Evolutionary conservation across 108 stramenopile species (phyloP).

Genomic region (Conticribra guillardii): DNA sequence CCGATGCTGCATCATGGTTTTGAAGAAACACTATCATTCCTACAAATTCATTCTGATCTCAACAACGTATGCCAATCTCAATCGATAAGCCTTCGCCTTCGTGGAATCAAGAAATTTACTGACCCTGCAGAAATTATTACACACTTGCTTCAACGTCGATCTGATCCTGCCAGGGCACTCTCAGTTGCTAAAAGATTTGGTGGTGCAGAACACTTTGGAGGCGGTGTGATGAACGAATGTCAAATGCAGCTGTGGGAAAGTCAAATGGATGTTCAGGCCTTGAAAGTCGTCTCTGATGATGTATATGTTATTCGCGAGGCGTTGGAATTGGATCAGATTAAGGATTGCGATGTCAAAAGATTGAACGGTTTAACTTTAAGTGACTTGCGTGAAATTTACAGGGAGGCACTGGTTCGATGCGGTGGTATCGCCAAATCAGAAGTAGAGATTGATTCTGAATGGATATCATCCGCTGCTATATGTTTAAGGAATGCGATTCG

Average conservation of each 20-base stretch:
- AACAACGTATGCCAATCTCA: neutral
- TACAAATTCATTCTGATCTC: constrained; percentile 26
- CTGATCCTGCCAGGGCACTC: constrained; percentile 38
- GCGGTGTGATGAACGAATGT: constrained; percentile 46
- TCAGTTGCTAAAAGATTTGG: constrained; percentile 40
- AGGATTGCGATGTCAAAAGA: neutral
- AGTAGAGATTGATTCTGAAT: constrained; percentile 10
- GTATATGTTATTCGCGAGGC: constrained; percentile 44
- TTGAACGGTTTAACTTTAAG: constrained; percentile 13
- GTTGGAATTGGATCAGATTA: constrained; percentile 11
- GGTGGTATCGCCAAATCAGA: constrained; percentile 5
- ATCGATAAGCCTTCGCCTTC: constrained; percentile 13
- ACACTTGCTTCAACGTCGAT: constrained; percentile 33
- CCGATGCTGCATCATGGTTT: neutral
- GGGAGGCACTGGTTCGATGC: constrained; percentile 38
- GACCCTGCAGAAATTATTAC: constrained; percentile 45
- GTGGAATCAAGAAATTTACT: constrained; percentile 26
- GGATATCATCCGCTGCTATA: constrained; percentile 35
- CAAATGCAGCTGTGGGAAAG: constrained; percentile 49
- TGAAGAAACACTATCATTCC: constrained; percentile 25
- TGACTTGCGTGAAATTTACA: constrained; percentile 28
- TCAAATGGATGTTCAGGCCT: constrained; percentile 23
- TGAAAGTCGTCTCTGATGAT: constrained; percentile 42
- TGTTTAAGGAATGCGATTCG: constrained; percentile 26
- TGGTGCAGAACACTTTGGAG: constrained; percentile 27